Evolutionary conservation across 805 yeast genomes (phyloP).

Genomic region (Yarrowia sp.): DNA sequence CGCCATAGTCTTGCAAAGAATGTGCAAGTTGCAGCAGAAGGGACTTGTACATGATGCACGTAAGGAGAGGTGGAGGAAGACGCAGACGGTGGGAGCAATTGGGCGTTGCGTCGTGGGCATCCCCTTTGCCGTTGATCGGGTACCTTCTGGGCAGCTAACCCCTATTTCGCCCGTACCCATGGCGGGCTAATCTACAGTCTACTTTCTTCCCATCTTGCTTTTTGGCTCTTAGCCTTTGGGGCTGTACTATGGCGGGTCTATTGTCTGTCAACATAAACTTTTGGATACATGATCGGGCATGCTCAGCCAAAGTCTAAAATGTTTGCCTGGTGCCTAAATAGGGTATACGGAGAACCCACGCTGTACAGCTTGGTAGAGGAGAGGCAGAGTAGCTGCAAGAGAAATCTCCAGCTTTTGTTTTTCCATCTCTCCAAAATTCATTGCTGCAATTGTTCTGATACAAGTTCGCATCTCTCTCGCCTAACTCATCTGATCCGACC

Average conservation of each 20-base stretch:
- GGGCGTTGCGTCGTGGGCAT: no score
- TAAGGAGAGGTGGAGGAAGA: background rate
- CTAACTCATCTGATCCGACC: constrained; percentile 1
- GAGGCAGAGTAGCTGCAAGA: background rate
- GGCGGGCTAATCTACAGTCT: background rate
- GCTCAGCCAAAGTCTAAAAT: background rate
- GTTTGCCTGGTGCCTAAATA: constrained; percentile 12
- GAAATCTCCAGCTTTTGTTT: background rate
- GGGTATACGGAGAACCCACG: background rate
- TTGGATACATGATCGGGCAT: background rate
- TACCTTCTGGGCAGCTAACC: background rate
- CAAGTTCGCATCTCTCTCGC: background rate
- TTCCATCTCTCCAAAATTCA: background rate
- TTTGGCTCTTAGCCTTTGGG: background rate
- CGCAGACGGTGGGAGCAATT: background rate
- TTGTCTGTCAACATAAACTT: background rate
- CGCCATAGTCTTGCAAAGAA: background rate
- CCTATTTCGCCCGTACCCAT: background rate
- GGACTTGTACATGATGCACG: constrained; percentile 1
- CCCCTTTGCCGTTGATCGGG: background rate
- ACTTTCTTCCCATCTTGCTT: background rate
- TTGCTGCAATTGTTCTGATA: constrained; percentile 11
- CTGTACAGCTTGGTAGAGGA: background rate
- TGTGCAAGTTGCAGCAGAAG: constrained; percentile 1
- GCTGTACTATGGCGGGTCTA: constrained; percentile 3